phyloP scores from a whole-genome alignment of 371 early-diverging fungal genomes.

The Mycotypha africana region DNA sequence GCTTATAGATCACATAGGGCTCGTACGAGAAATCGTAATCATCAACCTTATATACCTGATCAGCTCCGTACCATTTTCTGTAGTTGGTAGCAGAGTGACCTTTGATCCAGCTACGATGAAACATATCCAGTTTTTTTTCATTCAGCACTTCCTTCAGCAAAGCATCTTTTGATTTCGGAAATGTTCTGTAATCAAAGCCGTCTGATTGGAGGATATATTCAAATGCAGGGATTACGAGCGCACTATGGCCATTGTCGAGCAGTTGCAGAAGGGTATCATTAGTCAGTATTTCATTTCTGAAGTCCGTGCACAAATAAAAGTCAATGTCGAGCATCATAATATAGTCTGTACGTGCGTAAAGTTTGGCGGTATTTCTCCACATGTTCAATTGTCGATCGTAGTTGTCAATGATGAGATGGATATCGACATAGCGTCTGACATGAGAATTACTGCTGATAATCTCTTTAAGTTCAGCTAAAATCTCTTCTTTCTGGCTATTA shows the following conservation, averaged over 20 bases:
- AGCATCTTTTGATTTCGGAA: conserved; percentile 47
- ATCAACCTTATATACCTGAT: conserved; percentile 45
- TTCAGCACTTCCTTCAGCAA: conserved; percentile 34
- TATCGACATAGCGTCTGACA: conserved; percentile 56
- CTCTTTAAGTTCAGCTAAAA: conserved; percentile 41
- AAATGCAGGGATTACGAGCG: conserved; percentile 62
- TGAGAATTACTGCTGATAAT: conserved; percentile 44
- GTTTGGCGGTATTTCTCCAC: conserved; percentile 66
- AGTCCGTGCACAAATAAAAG: conserved; percentile 60
- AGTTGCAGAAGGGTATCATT: conserved; percentile 28
- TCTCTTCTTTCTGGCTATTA: conserved; percentile 38
- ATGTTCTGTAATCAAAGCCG: conserved; percentile 44
- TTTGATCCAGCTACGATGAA: conserved; percentile 52
- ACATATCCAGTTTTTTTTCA: conserved; percentile 51
- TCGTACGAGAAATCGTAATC: conserved; percentile 61
- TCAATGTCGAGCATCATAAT: conserved; percentile 70
- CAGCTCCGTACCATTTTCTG: conserved; percentile 45
- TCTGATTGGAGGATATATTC: conserved; percentile 53
- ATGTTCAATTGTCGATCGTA: conserved; percentile 67
- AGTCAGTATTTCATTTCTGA: conserved; percentile 36
- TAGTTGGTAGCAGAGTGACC: conserved; percentile 65
- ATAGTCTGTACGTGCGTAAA: conserved; percentile 62
- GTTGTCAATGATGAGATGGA: conserved; percentile 58
- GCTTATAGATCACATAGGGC: conserved; percentile 59
- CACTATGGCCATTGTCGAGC: conserved; percentile 41